phyloP scores from a whole-genome alignment of 164 flowering plant species.

The Tinospora cordifolia region DNA sequence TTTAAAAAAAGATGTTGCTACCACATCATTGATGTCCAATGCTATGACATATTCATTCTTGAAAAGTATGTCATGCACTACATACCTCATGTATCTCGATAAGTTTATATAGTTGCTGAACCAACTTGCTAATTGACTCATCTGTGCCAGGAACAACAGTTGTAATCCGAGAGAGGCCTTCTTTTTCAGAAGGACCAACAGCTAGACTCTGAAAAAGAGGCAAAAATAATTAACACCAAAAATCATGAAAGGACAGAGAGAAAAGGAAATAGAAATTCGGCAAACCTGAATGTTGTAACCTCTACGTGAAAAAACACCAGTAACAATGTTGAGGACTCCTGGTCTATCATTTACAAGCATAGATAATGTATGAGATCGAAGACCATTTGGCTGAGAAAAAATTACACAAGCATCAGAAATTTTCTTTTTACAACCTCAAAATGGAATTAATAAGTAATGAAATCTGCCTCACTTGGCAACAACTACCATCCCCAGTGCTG shows the following conservation, averaged over 20 bases:
- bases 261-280: not conserved
- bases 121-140: conserved; percentile 78
- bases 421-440: too few relatives aligned
- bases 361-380: conserved; percentile 86
- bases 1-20: too few relatives aligned
- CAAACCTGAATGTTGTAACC: conserved; percentile 92
- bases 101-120: conserved; percentile 83
- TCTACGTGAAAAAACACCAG: conserved; percentile 87
- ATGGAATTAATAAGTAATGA: too few relatives aligned
- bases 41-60: too few relatives aligned
- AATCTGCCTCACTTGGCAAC: too few relatives aligned
- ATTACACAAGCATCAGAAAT: too few relatives aligned
- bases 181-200: conserved; percentile 82
- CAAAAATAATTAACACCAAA: conserved; percentile 6
- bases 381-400: conserved; percentile 61
- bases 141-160: conserved; percentile 98
- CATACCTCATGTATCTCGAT: conserved; percentile 81
- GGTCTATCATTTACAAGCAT: conserved; percentile 81
- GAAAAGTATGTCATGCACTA: not conserved
- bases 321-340: conserved; percentile 86
- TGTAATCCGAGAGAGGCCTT: conserved; percentile 86
- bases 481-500: too few relatives aligned
- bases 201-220: conserved; percentile 71
- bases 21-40: too few relatives aligned
- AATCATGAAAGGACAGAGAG: not conserved